Evolutionary conservation across 345 rosid species (phyloP), one percentile per base, ranked within the genome.

Genomic region (Heritiera fomes): DNA sequence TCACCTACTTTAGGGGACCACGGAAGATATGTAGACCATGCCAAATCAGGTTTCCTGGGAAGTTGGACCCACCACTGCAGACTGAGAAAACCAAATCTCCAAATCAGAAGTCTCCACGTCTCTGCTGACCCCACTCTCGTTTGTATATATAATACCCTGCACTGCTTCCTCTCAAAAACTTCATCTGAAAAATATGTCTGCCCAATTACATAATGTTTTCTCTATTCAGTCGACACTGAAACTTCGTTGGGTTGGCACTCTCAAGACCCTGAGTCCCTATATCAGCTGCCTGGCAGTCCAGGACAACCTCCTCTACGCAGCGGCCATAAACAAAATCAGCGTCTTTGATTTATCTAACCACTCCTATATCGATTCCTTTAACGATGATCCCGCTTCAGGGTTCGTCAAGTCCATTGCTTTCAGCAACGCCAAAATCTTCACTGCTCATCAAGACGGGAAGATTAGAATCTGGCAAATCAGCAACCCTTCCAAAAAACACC

Each of bases 401-500:
- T 81, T 83, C 30, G 81, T 85, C 78, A 89, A 87, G 78, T 87
- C 87, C 62, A 85, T 85, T 1, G 83, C 85, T 0, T 87, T 89
- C 79, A 10, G 67, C 82, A 8, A 50, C 18, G 23, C 73, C 0
- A 75, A 78, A 56, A 77, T 89, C 83, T 87, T 87, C 86, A 87
- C 90, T 0, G 87, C 91, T 23, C 91, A 88, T 63, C 91, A 88
- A 41, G 91, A 88, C 47, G 83, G 86, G 50, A 86, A 84, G 75
- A 86, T 87, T 77, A 73, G 91, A 32, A 83, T 85, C 34, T 86
- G 89, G 91, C 28, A 73, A 61, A 28, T 85, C 45, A 52, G 55
- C 4, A 56, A 73, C 0, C 46, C 13, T 17, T 78, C 82, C 8
- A 79, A 66, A 63, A 75, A 77, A 3, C 87, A 83, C 79, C 82